These are phyloP conservation scores for Acacia confusa DNA, from an alignment of 306 rosid species.

Conservation along the genomic window DNA sequence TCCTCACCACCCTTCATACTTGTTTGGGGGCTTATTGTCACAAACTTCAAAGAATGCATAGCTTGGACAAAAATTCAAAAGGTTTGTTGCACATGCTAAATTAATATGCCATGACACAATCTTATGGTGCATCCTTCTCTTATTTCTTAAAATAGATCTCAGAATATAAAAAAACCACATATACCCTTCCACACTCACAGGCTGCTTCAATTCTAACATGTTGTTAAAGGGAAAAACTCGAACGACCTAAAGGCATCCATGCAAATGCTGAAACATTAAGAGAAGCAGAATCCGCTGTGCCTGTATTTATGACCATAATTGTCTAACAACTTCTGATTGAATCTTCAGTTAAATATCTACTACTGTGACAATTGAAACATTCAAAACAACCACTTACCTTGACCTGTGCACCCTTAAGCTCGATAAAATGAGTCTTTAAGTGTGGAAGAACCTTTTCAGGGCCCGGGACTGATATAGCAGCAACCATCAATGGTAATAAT, in stretches of 20 bases:
- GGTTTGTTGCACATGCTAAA: not conserved
- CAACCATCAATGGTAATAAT: constrained; percentile 91
- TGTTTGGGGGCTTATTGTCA: not conserved
- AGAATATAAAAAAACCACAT: not conserved
- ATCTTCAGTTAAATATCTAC: constrained; percentile 2
- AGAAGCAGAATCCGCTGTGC: not conserved
- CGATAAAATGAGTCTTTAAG: constrained; percentile 78
- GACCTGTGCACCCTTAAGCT: constrained; percentile 97
- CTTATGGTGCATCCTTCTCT: not conserved
- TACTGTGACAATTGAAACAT: constrained; percentile 8
- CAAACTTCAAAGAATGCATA: not conserved
- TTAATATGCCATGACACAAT: not conserved
- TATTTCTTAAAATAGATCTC: not conserved
- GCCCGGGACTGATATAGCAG: constrained; percentile 96
- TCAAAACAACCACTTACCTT: constrained; percentile 58
- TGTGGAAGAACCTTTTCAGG: constrained; percentile 87
- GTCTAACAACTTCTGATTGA: not conserved
- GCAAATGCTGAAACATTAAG: not conserved
- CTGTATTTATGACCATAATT: not conserved
- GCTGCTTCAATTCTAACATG: not conserved
- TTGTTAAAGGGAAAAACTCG: constrained; percentile 7
- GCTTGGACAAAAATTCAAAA: not conserved
- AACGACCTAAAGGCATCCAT: not conserved
- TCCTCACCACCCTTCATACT: not conserved
- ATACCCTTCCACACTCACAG: constrained; percentile 7